Percentiles rank a stretch among this genome's conserved stretches.
Conservation (phyloP, 441 rosid species). For the Bocquillonia castaneifolia region DNA sequence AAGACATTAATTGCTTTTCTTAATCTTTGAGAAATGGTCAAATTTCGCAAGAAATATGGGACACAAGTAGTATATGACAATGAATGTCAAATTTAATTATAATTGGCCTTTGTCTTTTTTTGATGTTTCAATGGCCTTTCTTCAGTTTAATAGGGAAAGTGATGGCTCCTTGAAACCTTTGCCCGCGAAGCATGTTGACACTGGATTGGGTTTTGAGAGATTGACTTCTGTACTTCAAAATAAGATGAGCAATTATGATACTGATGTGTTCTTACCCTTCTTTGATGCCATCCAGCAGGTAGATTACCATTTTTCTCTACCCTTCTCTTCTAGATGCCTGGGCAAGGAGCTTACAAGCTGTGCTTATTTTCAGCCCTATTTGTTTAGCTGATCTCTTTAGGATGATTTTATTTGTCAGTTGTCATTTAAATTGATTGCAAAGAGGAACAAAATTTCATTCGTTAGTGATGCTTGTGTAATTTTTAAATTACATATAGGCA, state of each 20-base stretch:
- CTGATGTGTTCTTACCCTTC: constrained; percentile 91
- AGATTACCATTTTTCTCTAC: not conserved
- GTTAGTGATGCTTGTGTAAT: not conserved
- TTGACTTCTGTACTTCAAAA: constrained; percentile 83
- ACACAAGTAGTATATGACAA: not conserved
- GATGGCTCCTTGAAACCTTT: constrained; percentile 81
- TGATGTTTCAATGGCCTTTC: constrained; percentile 10
- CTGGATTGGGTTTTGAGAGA: constrained; percentile 98
- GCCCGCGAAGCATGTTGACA: constrained; percentile 97
- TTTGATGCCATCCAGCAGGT: constrained; percentile 91
- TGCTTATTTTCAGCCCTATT: not conserved
- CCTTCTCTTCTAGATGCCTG: not conserved
- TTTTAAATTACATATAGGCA: constrained; percentile 36
- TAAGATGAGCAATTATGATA: constrained; percentile 98
- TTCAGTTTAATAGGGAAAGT: constrained; percentile 90
- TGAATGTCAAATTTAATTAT: not conserved
- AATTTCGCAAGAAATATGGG: too few species aligned
- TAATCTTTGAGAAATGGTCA: not conserved
- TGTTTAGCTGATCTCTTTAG: not conserved
- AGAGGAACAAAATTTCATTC: not conserved
- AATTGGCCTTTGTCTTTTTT: not conserved
- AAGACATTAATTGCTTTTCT: too few species aligned
- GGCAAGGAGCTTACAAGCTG: too few species aligned
- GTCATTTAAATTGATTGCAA: not conserved
- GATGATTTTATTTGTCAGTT: not conserved